Evolutionary conservation across 2,329 filamentous ascomycete genomes (phyloP), one percentile per base, ranked within the genome.

Genomic region (Cercospora sp.): DNA sequence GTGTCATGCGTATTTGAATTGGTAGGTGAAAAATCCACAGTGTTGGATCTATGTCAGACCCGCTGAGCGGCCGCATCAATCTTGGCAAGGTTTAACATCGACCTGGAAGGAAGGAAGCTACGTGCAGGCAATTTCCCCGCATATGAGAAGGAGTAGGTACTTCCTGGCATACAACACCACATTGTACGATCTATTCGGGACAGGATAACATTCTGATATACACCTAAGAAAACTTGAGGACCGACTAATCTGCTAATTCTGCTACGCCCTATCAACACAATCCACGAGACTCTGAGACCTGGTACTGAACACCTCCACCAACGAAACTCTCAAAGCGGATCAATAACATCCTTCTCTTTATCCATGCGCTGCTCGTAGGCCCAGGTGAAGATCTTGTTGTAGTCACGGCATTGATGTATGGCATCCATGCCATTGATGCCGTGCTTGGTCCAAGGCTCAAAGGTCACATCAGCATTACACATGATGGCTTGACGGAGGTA

Each of bases 391-490:
- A 59, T 59, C 28, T 59, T 59, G n/a, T 31, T 33, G 30, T 26
- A 59, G 28, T 59, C 55, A 28, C 55, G 55, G 28, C 55, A 59
- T 13, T 59, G 55, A 28, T 59, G 55, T n/a, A 59, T 59, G 9
- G 55, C 55, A 28, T 28, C 55, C 55, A 59, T 59, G 2, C 55
- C 55, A 5, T 59, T 59, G 10, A 59, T 31, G 23, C 55, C 55
- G 20, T 26, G 18, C 20, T 31, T 59, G 3, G 55, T 59, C 55
- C 55, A 57, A 10, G 63, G 63, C 16, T 53, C 48, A 10, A 53
- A 53, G 23, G 66, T 67, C 13, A 67, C 26, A 60, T 67, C 66
- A 1, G 60, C 66, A 20, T 67, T 39, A 13, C 66, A 67, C 16
- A 65, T 63, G 36, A 67, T 26, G 20, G 62, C 66, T 31, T 65